Evolutionary conservation across 163 green algal genomes (phyloP).

Genomic region (Trebouxiophyceae sp.): DNA sequence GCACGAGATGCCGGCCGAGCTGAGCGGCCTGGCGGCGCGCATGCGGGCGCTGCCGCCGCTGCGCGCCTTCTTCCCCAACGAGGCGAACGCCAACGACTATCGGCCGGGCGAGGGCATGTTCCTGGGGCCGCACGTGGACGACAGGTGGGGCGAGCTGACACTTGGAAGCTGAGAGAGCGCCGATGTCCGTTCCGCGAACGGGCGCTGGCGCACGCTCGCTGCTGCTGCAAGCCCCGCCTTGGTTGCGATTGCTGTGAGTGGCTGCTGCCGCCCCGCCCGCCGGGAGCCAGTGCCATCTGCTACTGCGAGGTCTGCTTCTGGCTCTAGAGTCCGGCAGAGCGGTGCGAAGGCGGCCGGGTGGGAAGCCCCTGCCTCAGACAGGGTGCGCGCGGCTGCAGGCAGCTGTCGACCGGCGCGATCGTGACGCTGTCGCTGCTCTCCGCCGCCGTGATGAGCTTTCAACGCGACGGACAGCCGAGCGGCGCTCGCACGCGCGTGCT

Average conservation of each 20-base stretch:
- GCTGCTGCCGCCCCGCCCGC: too few relatives aligned
- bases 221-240: too few relatives aligned
- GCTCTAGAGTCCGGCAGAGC: not conserved
- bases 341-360: not conserved
- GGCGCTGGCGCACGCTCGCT: too few relatives aligned
- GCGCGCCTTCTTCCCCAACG: slow-evolving; percentile 29
- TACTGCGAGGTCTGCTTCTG: too few relatives aligned
- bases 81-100: slow-evolving; percentile 52
- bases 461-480: not conserved
- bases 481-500: not conserved
- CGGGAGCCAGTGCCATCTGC: too few relatives aligned
- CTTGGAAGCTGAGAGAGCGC: not conserved
- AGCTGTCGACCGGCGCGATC: slow-evolving; percentile 17
- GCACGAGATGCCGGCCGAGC: slow-evolving; percentile 17
- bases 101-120: slow-evolving; percentile 5
- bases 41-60: slow-evolving; percentile 26
- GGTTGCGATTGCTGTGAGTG: too few relatives aligned
- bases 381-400: slow-evolving; percentile 1
- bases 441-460: slow-evolving; percentile 17
- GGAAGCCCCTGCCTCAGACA: not conserved
- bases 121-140: slow-evolving; percentile 38
- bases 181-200: too few relatives aligned
- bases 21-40: slow-evolving; percentile 19
- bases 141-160: slow-evolving; percentile 17
- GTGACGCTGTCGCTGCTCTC: slow-evolving; percentile 15